These are phyloP conservation scores for Ocimum tenuiflorum DNA, from an alignment of 257 asterid species.

Conservation along the genomic window DNA sequence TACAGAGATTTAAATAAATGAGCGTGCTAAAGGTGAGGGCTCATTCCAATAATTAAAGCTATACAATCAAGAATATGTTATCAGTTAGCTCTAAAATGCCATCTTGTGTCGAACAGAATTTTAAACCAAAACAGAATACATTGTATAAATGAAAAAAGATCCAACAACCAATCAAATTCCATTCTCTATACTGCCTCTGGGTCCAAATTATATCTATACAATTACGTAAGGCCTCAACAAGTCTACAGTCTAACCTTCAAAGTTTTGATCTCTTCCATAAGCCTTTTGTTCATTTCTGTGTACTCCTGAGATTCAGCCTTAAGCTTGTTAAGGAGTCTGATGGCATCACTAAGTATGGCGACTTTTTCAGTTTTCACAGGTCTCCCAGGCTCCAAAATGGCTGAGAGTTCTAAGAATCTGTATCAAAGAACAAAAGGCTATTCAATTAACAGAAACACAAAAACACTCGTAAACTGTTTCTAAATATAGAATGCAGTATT, in stretches of 20 bases:
- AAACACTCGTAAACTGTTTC: neutral
- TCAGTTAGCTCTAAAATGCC: neutral
- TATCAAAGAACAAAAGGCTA: conserved; percentile 8
- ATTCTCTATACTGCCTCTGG: neutral
- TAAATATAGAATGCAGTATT: neutral
- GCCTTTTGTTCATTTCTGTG: conserved; percentile 46
- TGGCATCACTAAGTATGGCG: conserved; percentile 66
- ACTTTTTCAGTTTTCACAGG: conserved; percentile 66
- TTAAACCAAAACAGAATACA: neutral
- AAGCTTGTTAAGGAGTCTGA: conserved; percentile 49
- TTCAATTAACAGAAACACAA: neutral
- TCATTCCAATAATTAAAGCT: neutral
- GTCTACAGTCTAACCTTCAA: conserved; percentile 47
- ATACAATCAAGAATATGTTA: neutral
- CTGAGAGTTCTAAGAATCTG: conserved; percentile 64
- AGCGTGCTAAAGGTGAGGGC: neutral
- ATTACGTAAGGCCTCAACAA: neutral
- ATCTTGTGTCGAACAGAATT: neutral
- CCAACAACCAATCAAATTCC: neutral
- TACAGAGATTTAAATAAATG: neutral
- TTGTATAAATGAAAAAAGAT: neutral
- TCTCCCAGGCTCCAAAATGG: conserved; percentile 61
- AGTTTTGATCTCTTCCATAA: conserved; percentile 58
- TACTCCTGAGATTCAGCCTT: conserved; percentile 52
- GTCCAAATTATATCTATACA: neutral